Conservation (phyloP, 768 basidiomycete species). For the Suillus tomentosus region DNA sequence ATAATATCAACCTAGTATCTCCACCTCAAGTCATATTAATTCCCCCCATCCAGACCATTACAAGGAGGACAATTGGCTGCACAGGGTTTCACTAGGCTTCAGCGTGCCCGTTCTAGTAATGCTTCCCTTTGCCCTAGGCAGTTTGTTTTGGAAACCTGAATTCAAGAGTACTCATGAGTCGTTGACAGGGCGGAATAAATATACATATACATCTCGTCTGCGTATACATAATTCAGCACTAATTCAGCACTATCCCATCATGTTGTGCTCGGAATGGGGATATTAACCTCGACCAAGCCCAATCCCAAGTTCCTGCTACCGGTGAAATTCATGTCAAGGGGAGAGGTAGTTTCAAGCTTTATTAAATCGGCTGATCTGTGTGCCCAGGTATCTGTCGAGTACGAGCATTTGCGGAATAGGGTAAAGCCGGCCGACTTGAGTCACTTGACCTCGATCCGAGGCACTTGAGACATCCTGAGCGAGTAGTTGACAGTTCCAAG, state of each 20-base stretch:
- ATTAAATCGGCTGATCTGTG: background rate
- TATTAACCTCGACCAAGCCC: background rate
- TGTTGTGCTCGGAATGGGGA: background rate
- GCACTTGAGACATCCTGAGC: background rate
- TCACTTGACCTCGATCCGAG: background rate
- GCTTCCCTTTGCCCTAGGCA: background rate
- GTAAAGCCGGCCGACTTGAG: background rate
- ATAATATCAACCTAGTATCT: background rate
- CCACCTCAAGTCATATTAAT: background rate
- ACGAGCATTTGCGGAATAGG: background rate
- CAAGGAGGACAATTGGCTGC: background rate
- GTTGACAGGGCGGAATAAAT: background rate
- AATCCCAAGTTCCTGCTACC: background rate
- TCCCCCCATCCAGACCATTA: background rate
- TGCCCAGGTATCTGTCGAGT: background rate
- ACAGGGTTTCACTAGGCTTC: background rate
- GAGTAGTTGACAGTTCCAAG: background rate
- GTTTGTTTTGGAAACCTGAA: background rate
- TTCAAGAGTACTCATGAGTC: background rate
- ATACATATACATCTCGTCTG: background rate
- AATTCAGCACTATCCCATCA: background rate
- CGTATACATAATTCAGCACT: background rate
- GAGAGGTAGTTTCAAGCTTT: background rate
- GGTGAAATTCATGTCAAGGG: background rate
- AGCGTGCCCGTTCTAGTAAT: background rate